A percentile compares a stretch with the other conserved stretches of the same genome.
phyloP scores from a whole-genome alignment of 768 basidiomycete genomes.

The Tulasnella sp. region DNA sequence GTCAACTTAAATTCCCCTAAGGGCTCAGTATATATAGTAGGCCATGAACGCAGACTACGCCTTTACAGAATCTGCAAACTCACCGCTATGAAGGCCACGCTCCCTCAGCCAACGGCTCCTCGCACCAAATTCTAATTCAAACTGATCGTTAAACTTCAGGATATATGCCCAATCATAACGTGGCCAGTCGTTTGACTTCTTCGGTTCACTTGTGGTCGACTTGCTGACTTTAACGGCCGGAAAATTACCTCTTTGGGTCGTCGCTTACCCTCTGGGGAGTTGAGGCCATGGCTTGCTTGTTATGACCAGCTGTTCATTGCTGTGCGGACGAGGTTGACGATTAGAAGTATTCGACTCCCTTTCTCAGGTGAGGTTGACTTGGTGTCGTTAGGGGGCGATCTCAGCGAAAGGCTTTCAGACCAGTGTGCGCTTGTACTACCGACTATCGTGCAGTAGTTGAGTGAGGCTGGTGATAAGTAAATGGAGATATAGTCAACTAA shows the following conservation, averaged over 20 bases:
- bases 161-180: slow-evolving; percentile 56
- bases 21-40: slow-evolving; percentile 47
- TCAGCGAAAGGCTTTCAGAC: slow-evolving; percentile 48
- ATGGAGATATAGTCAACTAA: slow-evolving; percentile 43
- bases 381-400: slow-evolving; percentile 5
- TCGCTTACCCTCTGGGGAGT: slow-evolving; percentile 13
- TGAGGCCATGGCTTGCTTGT: slow-evolving; percentile 39
- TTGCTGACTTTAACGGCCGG: slow-evolving; percentile 47
- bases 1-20: slow-evolving; percentile 35
- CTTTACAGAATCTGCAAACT: slow-evolving; percentile 44
- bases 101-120: slow-evolving; percentile 25
- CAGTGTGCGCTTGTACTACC: slow-evolving; percentile 60
- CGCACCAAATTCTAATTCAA: slow-evolving; percentile 41
- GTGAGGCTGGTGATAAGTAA: slow-evolving; percentile 40
- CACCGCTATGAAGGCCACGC: slow-evolving; percentile 31
- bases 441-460: slow-evolving; percentile 50
- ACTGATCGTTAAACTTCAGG: slow-evolving; percentile 43
- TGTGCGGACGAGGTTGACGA: slow-evolving; percentile 40
- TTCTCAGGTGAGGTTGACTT: slow-evolving; percentile 23
- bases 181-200: slow-evolving; percentile 33
- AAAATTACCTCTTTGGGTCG: slow-evolving; percentile 40
- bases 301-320: slow-evolving; percentile 48
- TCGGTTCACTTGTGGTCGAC: slow-evolving; percentile 26
- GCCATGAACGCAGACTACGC: no score
- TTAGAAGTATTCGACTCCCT: no score